phyloP scores from a whole-genome alignment of 1,284 basidiomycete species.

The Cystobasidium pallidum region DNA sequence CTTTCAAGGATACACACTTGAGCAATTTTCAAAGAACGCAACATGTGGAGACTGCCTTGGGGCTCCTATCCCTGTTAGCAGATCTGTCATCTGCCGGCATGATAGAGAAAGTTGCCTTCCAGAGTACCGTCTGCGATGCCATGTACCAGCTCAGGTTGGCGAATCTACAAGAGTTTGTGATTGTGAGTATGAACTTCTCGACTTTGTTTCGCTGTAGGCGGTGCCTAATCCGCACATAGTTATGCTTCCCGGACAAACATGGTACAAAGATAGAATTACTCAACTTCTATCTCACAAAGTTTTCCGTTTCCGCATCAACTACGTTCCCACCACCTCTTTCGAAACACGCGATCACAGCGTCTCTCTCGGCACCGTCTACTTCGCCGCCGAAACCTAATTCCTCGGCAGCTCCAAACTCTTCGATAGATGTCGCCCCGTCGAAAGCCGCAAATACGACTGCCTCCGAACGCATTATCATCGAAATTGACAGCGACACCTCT shows the following conservation, averaged over 20 bases:
- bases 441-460: not conserved
- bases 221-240: not conserved
- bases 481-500: conserved; percentile 6
- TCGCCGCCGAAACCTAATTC: not conserved
- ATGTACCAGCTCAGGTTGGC: not conserved
- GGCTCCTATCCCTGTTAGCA: not conserved
- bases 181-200: not conserved
- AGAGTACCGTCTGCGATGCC: not conserved
- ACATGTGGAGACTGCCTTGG: conserved; percentile 8
- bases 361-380: not conserved
- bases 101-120: conserved; percentile 19
- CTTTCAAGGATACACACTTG: conserved; percentile 10
- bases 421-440: not conserved
- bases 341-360: not conserved
- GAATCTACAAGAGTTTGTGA: conserved; percentile 22
- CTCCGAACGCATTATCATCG: conserved; percentile 1
- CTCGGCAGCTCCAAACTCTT: not conserved
- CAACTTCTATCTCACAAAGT: conserved; percentile 6
- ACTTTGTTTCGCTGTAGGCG: not conserved
- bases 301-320: conserved; percentile 2
- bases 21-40: conserved; percentile 3
- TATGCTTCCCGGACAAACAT: conserved; percentile 13
- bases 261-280: conserved; percentile 14
- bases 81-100: not conserved
- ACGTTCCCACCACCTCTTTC: not conserved